These are phyloP conservation scores for Nemania bipapillata DNA, from an alignment of 2,329 filamentous ascomycete genomes.

Conservation along the genomic window DNA sequence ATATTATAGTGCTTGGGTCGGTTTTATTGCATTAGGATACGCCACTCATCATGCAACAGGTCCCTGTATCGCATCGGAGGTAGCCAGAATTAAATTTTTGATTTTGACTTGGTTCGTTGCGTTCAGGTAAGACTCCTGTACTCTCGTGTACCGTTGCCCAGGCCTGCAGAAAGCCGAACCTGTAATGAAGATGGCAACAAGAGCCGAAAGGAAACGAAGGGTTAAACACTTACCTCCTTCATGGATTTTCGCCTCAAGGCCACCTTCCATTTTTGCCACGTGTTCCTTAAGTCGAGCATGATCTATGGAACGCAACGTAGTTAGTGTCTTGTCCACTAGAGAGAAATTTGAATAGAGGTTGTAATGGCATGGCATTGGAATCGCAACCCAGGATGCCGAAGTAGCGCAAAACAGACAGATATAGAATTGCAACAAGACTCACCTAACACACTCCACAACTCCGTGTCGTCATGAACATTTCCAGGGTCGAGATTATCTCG, in stretches of 20 bases:
- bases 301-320: conserved; percentile 65
- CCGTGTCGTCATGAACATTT: conserved; percentile 94
- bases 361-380: neutral
- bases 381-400: conserved; percentile 27
- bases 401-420: conserved; percentile 36
- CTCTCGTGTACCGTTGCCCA: conserved; percentile 39
- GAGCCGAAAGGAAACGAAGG: conserved; percentile 49
- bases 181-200: conserved; percentile 48
- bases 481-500: conserved; percentile 95
- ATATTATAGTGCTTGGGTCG: neutral
- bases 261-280: conserved; percentile 84
- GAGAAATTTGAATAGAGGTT: conserved; percentile 33
- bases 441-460: conserved; percentile 95
- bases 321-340: conserved; percentile 52
- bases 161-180: conserved; percentile 46
- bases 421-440: conserved; percentile 57
- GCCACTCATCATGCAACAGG: conserved; percentile 17
- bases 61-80: conserved; percentile 53
- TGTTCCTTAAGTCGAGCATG: conserved; percentile 94
- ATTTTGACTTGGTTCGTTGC: conserved; percentile 33
- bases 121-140: conserved; percentile 33
- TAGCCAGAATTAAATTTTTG: conserved; percentile 40
- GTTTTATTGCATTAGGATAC: neutral
- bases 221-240: conserved; percentile 84
- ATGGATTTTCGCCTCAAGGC: conserved; percentile 87